A percentile compares a stretch with the other conserved stretches of the same genome.
phyloP scores from a whole-genome alignment of 2,329 filamentous ascomycete species.

The Botrytis pseudocinerea region DNA sequence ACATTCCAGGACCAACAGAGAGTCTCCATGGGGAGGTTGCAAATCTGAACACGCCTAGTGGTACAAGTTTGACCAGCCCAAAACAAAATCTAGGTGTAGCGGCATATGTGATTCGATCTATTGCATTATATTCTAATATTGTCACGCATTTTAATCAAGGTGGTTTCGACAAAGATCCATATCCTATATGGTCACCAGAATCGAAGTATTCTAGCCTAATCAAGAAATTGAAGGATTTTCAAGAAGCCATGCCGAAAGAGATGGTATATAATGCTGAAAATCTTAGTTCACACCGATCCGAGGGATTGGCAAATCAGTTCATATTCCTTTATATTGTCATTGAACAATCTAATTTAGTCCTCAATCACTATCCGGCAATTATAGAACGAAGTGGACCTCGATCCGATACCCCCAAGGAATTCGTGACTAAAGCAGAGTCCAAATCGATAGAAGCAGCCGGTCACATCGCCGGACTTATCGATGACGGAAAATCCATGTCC shows the following conservation, averaged over 20 bases:
- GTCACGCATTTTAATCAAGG: constrained; percentile 90
- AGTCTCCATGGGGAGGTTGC: constrained; percentile 71
- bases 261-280: constrained; percentile 81
- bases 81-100: constrained; percentile 91
- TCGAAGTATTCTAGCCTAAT: constrained; percentile 74
- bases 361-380: constrained; percentile 80
- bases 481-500: constrained; percentile 75
- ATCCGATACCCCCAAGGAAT: constrained; percentile 65
- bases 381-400: constrained; percentile 60
- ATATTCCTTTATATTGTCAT: constrained; percentile 87
- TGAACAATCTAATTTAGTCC: constrained; percentile 86
- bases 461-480: constrained; percentile 79
- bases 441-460: constrained; percentile 83
- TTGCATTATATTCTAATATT: constrained; percentile 86
- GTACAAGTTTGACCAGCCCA: constrained; percentile 64
- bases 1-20: constrained; percentile 86
- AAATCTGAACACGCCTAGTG: constrained; percentile 60
- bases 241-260: constrained; percentile 64
- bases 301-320: constrained; percentile 87
- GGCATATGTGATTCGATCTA: constrained; percentile 82
- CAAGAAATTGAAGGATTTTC: constrained; percentile 70
- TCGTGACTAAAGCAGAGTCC: constrained; percentile 72
- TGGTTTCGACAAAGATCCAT: constrained; percentile 74
- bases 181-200: constrained; percentile 79
- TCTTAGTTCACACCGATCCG: constrained; percentile 77